Conservation (phyloP, 2,329 filamentous ascomycete genomes). For the Sporothrix pallida region DNA sequence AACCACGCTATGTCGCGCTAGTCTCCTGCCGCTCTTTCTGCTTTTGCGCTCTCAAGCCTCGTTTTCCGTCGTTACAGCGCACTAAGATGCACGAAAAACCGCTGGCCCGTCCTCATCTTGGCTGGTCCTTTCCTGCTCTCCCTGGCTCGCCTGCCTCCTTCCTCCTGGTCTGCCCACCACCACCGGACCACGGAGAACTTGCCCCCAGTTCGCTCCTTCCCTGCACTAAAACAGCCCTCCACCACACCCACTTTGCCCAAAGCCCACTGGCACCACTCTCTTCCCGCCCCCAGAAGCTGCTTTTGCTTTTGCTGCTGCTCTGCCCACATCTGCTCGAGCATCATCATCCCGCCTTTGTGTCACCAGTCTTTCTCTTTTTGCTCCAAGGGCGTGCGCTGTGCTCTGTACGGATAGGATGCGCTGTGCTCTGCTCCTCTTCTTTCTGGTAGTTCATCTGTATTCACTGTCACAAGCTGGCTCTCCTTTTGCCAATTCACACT, state of each 20-base stretch:
- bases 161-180: background rate
- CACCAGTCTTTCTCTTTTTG: background rate
- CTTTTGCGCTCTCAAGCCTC: background rate
- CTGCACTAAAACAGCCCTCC: conserved; percentile 22
- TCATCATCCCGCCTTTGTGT: conserved; percentile 25
- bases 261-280: background rate
- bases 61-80: background rate
- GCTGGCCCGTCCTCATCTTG: background rate
- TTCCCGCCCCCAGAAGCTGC: background rate
- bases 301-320: background rate
- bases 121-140: background rate
- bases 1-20: conserved; percentile 12
- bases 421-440: background rate
- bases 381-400: background rate
- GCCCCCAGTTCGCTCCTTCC: conserved; percentile 19
- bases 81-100: background rate
- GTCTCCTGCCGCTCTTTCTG: conserved; percentile 1
- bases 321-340: conserved; percentile 14
- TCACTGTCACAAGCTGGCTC: background rate
- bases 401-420: background rate
- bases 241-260: conserved; percentile 19
- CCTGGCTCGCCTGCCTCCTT: background rate
- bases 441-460: background rate
- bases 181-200: background rate
- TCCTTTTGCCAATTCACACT: background rate